phyloP scores from a whole-genome alignment of 2,329 filamentous ascomycete genomes.

The Fusarium luffae region DNA sequence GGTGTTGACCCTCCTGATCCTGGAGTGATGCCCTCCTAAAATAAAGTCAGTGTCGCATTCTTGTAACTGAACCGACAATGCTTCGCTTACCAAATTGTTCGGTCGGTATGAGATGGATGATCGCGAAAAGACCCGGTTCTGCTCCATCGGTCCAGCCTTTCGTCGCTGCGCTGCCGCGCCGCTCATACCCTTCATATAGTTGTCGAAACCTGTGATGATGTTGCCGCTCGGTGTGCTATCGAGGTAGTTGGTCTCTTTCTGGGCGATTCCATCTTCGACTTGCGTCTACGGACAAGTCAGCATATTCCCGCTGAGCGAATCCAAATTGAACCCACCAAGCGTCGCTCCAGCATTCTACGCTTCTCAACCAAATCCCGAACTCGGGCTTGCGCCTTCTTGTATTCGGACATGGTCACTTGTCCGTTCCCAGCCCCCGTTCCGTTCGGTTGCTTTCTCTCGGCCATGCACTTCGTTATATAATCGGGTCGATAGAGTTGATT shows the following conservation, averaged over 20 bases:
- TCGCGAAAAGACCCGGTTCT: slow-evolving; percentile 78
- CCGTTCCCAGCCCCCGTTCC: slow-evolving; percentile 42
- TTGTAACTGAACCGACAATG: neutral
- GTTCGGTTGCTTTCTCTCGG: slow-evolving; percentile 48
- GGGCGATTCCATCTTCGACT: slow-evolving; percentile 82
- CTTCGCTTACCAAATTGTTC: slow-evolving; percentile 49
- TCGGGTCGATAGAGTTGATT: neutral
- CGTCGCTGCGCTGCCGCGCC: slow-evolving; percentile 72
- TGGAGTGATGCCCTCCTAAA: slow-evolving; percentile 42
- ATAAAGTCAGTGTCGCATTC: slow-evolving; percentile 12
- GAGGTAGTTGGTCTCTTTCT: slow-evolving; percentile 87
- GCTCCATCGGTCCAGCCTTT: slow-evolving; percentile 72
- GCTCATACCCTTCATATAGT: slow-evolving; percentile 90
- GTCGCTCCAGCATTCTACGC: slow-evolving; percentile 52
- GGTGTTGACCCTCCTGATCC: slow-evolving; percentile 54
- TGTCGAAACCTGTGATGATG: slow-evolving; percentile 97
- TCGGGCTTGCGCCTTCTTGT: slow-evolving; percentile 61
- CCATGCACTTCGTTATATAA: slow-evolving; percentile 43
- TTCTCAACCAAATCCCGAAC: slow-evolving; percentile 61
- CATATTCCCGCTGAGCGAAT: slow-evolving; percentile 47
- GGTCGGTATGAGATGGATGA: slow-evolving; percentile 72
- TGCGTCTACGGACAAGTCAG: slow-evolving; percentile 48
- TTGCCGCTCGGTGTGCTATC: slow-evolving; percentile 91
- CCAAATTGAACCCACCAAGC: slow-evolving; percentile 48
- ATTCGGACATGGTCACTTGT: slow-evolving; percentile 57